Percentiles rank a stretch among this genome's conserved stretches.
phyloP scores from a whole-genome alignment of 2,329 filamentous ascomycete genomes.

The Pseudogymnoascus sp. region DNA sequence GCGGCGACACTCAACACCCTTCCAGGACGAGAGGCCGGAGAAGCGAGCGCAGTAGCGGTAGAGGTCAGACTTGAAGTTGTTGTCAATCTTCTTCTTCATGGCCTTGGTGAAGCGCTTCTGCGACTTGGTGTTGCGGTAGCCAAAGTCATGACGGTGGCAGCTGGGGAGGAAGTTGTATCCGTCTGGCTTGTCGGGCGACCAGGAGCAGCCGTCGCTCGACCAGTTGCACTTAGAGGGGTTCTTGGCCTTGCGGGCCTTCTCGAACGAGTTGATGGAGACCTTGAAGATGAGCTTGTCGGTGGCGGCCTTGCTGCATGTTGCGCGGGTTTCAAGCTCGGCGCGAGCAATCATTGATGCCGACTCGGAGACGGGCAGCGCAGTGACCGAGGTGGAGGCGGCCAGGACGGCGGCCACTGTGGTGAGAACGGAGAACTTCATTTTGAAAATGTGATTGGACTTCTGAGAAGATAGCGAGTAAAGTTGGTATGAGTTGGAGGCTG shows the following conservation, averaged over 20 bases:
- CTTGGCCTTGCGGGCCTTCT: conserved; percentile 30
- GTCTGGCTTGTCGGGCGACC: conserved; percentile 36
- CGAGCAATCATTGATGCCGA: neutral
- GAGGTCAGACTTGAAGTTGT: conserved; percentile 38
- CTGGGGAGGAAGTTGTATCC: conserved; percentile 36
- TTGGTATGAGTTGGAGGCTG: neutral
- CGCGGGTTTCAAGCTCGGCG: neutral
- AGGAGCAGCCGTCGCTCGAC: conserved; percentile 36
- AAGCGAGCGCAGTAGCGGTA: neutral
- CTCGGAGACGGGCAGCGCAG: neutral
- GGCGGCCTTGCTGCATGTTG: conserved; percentile 17
- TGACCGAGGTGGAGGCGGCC: neutral
- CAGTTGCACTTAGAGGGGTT: conserved; percentile 35
- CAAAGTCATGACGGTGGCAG: conserved; percentile 50
- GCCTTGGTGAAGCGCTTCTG: conserved; percentile 39
- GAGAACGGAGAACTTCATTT: neutral
- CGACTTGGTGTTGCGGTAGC: conserved; percentile 44
- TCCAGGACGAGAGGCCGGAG: neutral
- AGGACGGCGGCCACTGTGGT: neutral
- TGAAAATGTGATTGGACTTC: neutral
- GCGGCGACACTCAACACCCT: conserved; percentile 18
- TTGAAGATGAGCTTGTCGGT: conserved; percentile 42
- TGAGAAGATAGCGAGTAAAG: neutral
- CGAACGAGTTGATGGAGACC: conserved; percentile 36
- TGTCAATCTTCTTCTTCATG: conserved; percentile 38